Base-by-base conservation (phyloP, 352 stramenopile species). In the Pythium coloratum region DNA sequence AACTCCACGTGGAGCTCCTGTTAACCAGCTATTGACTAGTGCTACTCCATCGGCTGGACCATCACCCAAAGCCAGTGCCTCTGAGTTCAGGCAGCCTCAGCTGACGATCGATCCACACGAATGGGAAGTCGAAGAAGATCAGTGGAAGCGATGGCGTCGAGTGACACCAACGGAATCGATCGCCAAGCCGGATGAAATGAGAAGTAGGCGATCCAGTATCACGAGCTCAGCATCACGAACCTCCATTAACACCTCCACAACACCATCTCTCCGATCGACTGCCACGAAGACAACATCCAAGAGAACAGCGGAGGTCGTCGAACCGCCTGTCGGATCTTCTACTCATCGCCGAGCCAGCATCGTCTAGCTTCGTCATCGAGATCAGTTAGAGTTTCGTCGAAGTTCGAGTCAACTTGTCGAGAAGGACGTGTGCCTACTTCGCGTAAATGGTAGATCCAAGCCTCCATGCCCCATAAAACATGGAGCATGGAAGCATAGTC, bases 111-210 rank as follows among this genome's bases (percentile, higher is more conserved):
- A 58, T 9, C 20, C 36, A 20, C 34, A 33, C 2, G n/a, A 20
- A n/a, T 18, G 38, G 12, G 6, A 66, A 6, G 30, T 12, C 8
- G 60, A 66, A n/a, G 67, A 76, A 2, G 59, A 55, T 0, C 65
- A 71, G 33, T 82, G 75, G 75, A 71, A 71, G 46, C 64, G 75
- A 32, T 80, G 75, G 75, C 72, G 75, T 0, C 70, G 71, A 1
- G 62, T 80, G 10, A 61, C 64, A 1, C 54, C 70, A 34, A 46
- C 30, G 0, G 64, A 50, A 20, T 0, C 55, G 5, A 61, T 1
- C 6, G 10, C 7, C 0, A 14, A 32, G 8, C 24, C 16, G 1
- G 28, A 24, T 16, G 51, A 6, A 44, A 4, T 44, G 38, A 44
- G 38, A 44, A 44, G 38, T 9, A 44, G 38, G 10, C 38, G 38